Conservation (phyloP, 306 rosid genomes). For the Dalbergia cultrata region DNA sequence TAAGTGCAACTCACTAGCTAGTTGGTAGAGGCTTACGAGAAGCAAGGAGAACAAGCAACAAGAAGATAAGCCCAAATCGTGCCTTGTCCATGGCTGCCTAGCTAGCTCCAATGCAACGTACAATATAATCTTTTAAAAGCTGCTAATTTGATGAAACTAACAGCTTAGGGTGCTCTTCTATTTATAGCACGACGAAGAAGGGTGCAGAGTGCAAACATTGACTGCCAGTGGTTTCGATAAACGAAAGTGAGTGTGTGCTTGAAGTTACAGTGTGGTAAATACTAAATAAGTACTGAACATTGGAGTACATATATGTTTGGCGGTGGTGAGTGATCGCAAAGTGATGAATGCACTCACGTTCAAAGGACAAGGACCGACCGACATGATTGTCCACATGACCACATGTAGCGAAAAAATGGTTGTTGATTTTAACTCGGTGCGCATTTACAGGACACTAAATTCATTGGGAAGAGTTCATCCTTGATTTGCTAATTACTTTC, state of each 20-base stretch:
- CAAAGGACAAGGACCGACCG: too few species aligned
- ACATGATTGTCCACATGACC: neutral
- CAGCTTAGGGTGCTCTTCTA: neutral
- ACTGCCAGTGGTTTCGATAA: too few species aligned
- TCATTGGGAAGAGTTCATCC: neutral
- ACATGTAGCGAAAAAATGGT: neutral
- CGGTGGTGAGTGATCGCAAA: too few species aligned
- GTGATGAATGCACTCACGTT: too few species aligned
- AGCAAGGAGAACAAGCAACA: constrained; percentile 49
- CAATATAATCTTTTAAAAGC: neutral
- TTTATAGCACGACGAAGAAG: constrained; percentile 21
- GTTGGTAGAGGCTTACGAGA: constrained; percentile 38
- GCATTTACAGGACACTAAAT: neutral
- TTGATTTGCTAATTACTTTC: too few species aligned
- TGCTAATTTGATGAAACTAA: neutral
- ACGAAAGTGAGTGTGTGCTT: too few species aligned
- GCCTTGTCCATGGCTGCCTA: constrained; percentile 41
- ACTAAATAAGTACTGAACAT: too few species aligned
- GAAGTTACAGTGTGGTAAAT: too few species aligned
- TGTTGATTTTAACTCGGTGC: too few species aligned
- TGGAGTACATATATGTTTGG: too few species aligned
- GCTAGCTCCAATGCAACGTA: neutral
- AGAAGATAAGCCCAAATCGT: constrained; percentile 46
- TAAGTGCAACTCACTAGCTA: too few species aligned
- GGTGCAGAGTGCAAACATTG: too few species aligned